Evolutionary conservation across 1,284 basidiomycete genomes (phyloP).

Genomic region (Heliocybe sulcata): DNA sequence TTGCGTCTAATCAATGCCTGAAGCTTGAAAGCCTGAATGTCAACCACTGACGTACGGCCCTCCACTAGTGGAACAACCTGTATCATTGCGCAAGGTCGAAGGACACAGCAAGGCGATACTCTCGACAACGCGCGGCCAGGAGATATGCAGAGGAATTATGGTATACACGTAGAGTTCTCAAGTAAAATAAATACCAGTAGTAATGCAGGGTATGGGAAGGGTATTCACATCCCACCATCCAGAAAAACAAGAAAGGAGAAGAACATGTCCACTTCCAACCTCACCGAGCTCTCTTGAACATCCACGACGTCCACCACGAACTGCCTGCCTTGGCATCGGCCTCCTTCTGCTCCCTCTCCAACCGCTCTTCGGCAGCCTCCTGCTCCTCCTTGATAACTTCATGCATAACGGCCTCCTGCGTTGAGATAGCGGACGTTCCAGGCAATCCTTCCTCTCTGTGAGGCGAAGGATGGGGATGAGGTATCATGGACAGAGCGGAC

Average conservation of each 20-base stretch:
- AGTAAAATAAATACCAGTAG: too few relatives aligned
- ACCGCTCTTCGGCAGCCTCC: constrained; percentile 41
- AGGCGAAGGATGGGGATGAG: constrained; percentile 22
- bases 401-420: constrained; percentile 52
- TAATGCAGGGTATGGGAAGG: not conserved
- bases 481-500: constrained; percentile 28
- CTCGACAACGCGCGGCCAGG: too few relatives aligned
- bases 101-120: too few relatives aligned
- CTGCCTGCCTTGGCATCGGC: constrained; percentile 35
- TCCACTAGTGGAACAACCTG: too few relatives aligned
- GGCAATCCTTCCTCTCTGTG: not conserved
- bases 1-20: too few relatives aligned
- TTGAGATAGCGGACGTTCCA: constrained; percentile 21
- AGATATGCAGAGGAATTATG: not conserved
- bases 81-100: too few relatives aligned
- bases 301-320: constrained; percentile 58
- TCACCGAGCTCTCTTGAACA: constrained; percentile 36
- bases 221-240: not conserved
- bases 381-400: constrained; percentile 64
- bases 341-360: constrained; percentile 49
- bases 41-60: too few relatives aligned
- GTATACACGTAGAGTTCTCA: not conserved
- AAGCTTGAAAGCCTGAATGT: too few relatives aligned
- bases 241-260: not conserved
- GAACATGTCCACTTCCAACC: not conserved